Base-by-base conservation (phyloP, 2,329 filamentous ascomycete species). In the Trichoderma guizhouense region DNA sequence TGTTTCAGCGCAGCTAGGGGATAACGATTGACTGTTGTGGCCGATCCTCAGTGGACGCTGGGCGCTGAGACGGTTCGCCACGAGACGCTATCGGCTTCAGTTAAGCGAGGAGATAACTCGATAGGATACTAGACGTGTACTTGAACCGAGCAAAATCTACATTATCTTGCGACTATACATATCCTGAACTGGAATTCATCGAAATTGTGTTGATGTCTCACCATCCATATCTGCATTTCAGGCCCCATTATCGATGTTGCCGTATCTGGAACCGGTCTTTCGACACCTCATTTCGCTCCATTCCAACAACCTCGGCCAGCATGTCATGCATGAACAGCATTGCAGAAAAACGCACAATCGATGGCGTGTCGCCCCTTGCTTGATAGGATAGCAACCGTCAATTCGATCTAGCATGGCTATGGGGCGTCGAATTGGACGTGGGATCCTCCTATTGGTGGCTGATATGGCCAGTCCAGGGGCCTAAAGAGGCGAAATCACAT, bases 241-340 rank as follows among this genome's bases (percentile, higher is more conserved):
- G 24, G 15, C 3, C 47, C 5, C 26, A 21, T 7, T 21, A 67
- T 57, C 51, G 30, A 39, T 18, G 21, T n/a, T 30, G 15, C 57
- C 67, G n/a, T 61, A 28, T 69, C 39, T 28, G 28, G 21, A 30
- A n/a, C n/a, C 57, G 24, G 14, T 12, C 32, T 11, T 47, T 69
- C 55, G 53, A 34, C 55, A 61, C 26, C 34, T 69, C 66, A 69
- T 69, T 51, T 62, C 9, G 9, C 57, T 36, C 57, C 67, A 69
- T 69, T 69, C 57, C 67, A 69, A 21, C n/a, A n/a, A 8, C 57
- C 36, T 62, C 67, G 67, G 57, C 67, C 67, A 62, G 67, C 67
- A 62, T 69, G 57, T 62, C 67, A 62, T 62, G 67, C 67, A 69
- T 60, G 67, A 69, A 69, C 67, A 69, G 67, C 67, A 36, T 9